phyloP scores from a whole-genome alignment of 192 early-diverging fungal genomes.

The Gryganskiella cystojenkinii region DNA sequence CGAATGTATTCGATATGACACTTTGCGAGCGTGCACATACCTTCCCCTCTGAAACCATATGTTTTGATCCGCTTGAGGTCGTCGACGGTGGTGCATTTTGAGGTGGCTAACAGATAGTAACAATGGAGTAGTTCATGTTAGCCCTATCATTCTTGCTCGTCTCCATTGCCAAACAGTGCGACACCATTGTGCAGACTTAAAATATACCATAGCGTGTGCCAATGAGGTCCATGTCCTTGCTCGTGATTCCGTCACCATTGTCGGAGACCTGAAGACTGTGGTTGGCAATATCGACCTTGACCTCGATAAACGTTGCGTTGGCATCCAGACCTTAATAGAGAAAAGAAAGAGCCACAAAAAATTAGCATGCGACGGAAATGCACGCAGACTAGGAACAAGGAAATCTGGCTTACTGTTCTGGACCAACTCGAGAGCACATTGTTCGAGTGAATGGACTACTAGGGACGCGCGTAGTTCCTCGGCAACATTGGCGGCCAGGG shows the following conservation, averaged over 20 bases:
- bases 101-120: no score
- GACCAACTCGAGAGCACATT: slow-evolving; percentile 70
- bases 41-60: slow-evolving; percentile 82
- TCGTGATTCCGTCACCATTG: slow-evolving; percentile 69
- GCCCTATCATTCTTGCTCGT: no score
- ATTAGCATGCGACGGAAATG: slow-evolving; percentile 2
- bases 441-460: slow-evolving; percentile 51
- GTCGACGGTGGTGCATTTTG: slow-evolving; percentile 59
- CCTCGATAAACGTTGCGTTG: slow-evolving; percentile 59
- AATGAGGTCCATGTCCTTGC: slow-evolving; percentile 57
- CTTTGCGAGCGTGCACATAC: slow-evolving; percentile 28
- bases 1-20: background rate
- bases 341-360: background rate
- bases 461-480: slow-evolving; percentile 49
- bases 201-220: slow-evolving; percentile 59
- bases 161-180: no score
- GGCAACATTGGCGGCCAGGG: slow-evolving; percentile 14
- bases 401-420: slow-evolving; percentile 63
- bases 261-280: slow-evolving; percentile 67
- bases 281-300: slow-evolving; percentile 53
- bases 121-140: no score
- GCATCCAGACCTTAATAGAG: slow-evolving; percentile 67
- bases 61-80: slow-evolving; percentile 55
- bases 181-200: no score
- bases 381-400: background rate